A percentile compares a stretch with the other conserved stretches of the same genome.
Conservation (phyloP, 768 basidiomycete genomes). For the Russula sp. region DNA sequence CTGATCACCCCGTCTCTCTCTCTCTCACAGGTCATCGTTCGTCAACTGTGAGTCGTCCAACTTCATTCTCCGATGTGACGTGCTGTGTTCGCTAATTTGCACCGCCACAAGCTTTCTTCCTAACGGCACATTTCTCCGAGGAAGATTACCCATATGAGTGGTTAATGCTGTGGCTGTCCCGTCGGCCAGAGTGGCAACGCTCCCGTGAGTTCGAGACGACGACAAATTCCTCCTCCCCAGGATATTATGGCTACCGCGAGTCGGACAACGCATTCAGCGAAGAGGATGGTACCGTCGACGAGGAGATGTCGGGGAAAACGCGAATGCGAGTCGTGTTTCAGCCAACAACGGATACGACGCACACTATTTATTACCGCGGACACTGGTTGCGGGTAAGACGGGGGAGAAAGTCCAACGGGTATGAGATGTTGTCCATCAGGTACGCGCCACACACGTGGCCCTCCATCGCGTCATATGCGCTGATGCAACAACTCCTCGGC, state of each 20-base stretch:
- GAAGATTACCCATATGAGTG: constrained; percentile 89
- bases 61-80: constrained; percentile 12
- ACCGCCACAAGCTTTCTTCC: constrained; percentile 43
- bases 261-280: constrained; percentile 54
- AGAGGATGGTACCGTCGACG: constrained; percentile 44
- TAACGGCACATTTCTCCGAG: constrained; percentile 85
- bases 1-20: background rate
- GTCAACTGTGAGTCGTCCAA: constrained; percentile 63
- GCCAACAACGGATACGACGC: constrained; percentile 81
- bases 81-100: constrained; percentile 20
- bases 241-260: constrained; percentile 41
- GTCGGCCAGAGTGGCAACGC: constrained; percentile 82
- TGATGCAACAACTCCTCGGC: background rate
- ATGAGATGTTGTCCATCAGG: constrained; percentile 76
- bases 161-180: constrained; percentile 87
- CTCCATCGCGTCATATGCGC: background rate
- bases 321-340: constrained; percentile 85
- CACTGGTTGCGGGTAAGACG: constrained; percentile 79
- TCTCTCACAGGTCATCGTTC: constrained; percentile 61
- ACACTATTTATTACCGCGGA: constrained; percentile 80
- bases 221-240: constrained; percentile 62
- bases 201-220: constrained; percentile 88
- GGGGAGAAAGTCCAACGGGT: constrained; percentile 61
- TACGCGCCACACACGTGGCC: constrained; percentile 28
- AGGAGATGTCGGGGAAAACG: constrained; percentile 53